Percentiles rank a stretch among this genome's conserved stretches.
Conservation (phyloP, 2,329 filamentous ascomycete genomes). For the Arthroderma sp. region DNA sequence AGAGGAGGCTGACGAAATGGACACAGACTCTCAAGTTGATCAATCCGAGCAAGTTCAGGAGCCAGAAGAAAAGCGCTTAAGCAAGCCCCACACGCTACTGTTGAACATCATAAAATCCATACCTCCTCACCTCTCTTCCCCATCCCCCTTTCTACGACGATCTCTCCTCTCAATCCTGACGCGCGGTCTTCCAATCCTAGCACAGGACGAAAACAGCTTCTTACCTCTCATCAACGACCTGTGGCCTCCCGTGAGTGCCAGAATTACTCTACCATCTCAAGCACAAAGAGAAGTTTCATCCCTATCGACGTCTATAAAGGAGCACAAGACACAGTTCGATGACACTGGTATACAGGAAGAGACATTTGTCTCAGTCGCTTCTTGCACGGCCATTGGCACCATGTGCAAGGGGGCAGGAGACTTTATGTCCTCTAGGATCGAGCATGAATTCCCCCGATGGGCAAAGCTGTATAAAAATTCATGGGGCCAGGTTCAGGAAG, state of each 20-base stretch:
- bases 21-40: slow-evolving; percentile 20
- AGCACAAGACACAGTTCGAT: slow-evolving; percentile 23
- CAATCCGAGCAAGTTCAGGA: slow-evolving; percentile 32
- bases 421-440: slow-evolving; percentile 66
- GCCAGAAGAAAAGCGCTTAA: slow-evolving; percentile 49
- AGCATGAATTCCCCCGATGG: slow-evolving; percentile 49
- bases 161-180: slow-evolving; percentile 66
- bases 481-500: slow-evolving; percentile 28
- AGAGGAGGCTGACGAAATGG: slow-evolving; percentile 17
- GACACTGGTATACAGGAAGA: slow-evolving; percentile 27
- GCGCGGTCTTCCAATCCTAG: slow-evolving; percentile 59
- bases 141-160: slow-evolving; percentile 64
- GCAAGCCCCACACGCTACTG: slow-evolving; percentile 69
- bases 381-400: slow-evolving; percentile 54
- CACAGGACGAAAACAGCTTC: slow-evolving; percentile 67
- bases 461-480: slow-evolving; percentile 30
- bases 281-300: slow-evolving; percentile 44
- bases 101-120: slow-evolving; percentile 70
- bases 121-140: slow-evolving; percentile 80
- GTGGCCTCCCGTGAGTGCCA: slow-evolving; percentile 61
- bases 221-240: slow-evolving; percentile 79
- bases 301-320: slow-evolving; percentile 11
- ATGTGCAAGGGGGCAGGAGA: slow-evolving; percentile 64
- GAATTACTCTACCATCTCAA: slow-evolving; percentile 34
- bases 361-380: slow-evolving; percentile 49